Evolutionary conservation across 306 rosid species (phyloP).

Genomic region (Rosa lucieae): DNA sequence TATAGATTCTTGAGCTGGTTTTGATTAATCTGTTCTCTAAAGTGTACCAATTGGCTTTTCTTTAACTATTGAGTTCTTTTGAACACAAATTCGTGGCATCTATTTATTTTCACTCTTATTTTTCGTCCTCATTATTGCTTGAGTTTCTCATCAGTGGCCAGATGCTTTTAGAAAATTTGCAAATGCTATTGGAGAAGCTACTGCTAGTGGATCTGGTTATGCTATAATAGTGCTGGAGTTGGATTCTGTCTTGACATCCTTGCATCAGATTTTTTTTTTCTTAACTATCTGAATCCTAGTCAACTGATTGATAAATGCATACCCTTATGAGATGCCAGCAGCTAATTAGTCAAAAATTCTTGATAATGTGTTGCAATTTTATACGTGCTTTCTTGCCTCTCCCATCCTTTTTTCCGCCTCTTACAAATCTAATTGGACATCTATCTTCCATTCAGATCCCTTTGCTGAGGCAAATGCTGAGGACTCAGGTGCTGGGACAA

Average conservation of each 20-base stretch:
- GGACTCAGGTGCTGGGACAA: conserved; percentile 82
- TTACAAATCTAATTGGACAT: background rate
- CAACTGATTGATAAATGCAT: background rate
- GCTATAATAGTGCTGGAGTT: background rate
- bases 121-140: background rate
- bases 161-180: background rate
- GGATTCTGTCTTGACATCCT: background rate
- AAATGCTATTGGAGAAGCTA: background rate
- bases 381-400: background rate
- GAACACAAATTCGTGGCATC: background rate
- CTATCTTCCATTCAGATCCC: conserved; percentile 55
- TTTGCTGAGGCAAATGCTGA: conserved; percentile 93
- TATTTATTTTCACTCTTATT: background rate
- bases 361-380: too few relatives aligned
- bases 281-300: background rate
- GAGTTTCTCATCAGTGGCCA: background rate
- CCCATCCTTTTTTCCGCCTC: background rate
- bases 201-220: background rate
- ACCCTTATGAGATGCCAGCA: background rate
- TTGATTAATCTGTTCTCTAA: background rate
- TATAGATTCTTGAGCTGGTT: background rate
- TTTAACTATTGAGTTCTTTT: background rate
- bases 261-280: background rate
- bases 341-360: background rate
- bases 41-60: background rate